Evolutionary conservation across 1,284 basidiomycete genomes (phyloP), one percentile per base, ranked within the genome.

Genomic region (Naganishia liquefaciens): DNA sequence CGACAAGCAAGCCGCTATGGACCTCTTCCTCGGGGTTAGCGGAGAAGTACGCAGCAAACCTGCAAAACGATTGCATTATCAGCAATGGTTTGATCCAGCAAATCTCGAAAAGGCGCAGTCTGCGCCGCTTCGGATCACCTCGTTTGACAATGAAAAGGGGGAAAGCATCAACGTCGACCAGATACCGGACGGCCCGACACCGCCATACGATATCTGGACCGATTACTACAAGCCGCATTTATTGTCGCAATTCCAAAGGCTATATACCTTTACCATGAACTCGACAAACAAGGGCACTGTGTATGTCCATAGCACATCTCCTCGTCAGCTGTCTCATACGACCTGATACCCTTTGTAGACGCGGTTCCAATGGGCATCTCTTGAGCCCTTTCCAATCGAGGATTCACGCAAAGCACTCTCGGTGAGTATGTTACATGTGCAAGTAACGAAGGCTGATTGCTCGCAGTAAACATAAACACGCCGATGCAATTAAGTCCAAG

Each of bases 1-100:
- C 1, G 96, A 99, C 78, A 99, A 99, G 78, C 96, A 99, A 78
- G 86, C 90, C 0, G 93, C 96, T 0, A 99, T 98, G 76, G 95
- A 99, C 76, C 84, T 98, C 27, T 99, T 99, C 77, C 76, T 77
- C 25, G 64, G 73, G 51, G 57, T 64, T 13, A 43, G 23, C 13
- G 37, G 33, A 58, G 65, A 71, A 64, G 25, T 55, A 27, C 62
- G 68, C 23, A 54, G 60, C 5, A 64, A 70, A 46, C 64, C 68
- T 33, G 52, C 68, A 23, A 44, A 82, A 84, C 27, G 84, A 81
- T 57, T 88, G 81, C 76, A 81, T 19, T 96, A 96, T 75, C 85
- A 85, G 68, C 82, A 88, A 64, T 96, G 93, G 93, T 96, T 86
- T 77, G 81, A 87, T 47, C 81, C 85, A 5, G 81, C 85, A 54